Evolutionary conservation across 192 early-diverging fungal species (phyloP).

Genomic region (Oehlia diaphana): DNA sequence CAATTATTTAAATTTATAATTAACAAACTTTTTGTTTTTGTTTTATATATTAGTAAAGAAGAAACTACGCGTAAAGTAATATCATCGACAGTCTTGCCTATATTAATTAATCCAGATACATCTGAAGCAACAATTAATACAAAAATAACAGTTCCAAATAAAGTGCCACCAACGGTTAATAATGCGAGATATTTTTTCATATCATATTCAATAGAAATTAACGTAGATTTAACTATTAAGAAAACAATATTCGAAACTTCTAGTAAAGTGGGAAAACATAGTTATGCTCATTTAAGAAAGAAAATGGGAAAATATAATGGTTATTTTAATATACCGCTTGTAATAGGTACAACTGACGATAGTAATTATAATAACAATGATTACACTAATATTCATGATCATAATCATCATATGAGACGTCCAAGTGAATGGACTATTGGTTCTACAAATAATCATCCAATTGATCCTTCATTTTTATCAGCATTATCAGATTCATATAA

Average conservation of each 20-base stretch:
- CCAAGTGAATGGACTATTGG: background rate
- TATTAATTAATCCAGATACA: slow-evolving; percentile 6
- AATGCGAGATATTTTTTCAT: background rate
- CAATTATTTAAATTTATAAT: background rate
- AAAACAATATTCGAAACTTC: slow-evolving; percentile 16
- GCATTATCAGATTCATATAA: background rate
- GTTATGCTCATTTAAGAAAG: background rate
- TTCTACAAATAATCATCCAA: background rate
- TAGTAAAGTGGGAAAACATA: background rate
- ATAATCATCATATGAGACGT: background rate
- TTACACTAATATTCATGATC: background rate
- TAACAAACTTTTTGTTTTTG: background rate
- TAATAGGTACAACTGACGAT: slow-evolving; percentile 2
- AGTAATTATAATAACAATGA: background rate
- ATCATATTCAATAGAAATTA: slow-evolving; percentile 10
- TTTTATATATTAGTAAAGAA: background rate
- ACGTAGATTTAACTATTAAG: slow-evolving; percentile 8
- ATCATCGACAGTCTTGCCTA: background rate
- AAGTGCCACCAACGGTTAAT: slow-evolving; percentile 3
- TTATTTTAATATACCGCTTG: slow-evolving; percentile 2
- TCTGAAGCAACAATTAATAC: slow-evolving; percentile 8
- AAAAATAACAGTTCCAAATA: slow-evolving; percentile 4
- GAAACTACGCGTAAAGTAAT: background rate
- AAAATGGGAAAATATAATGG: slow-evolving; percentile 9
- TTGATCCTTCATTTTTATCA: background rate